These are phyloP conservation scores for Trichoderma virens DNA, from an alignment of 495 filamentous ascomycete species.

Conservation along the genomic window DNA sequence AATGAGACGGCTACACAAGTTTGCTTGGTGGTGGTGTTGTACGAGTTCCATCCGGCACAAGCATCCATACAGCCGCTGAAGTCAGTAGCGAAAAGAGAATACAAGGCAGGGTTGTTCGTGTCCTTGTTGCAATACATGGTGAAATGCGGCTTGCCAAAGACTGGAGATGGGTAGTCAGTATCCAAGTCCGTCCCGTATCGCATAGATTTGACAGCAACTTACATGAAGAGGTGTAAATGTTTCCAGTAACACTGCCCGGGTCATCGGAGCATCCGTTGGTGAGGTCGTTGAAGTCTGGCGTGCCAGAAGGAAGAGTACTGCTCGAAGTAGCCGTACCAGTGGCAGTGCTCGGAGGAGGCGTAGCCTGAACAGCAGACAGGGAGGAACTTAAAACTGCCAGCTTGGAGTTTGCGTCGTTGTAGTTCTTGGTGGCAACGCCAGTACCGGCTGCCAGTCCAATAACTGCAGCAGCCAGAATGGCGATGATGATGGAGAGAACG, in stretches of 20 bases:
- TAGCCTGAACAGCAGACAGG: conserved; percentile 10
- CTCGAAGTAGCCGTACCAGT: too few species aligned
- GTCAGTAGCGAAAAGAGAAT: conserved; percentile 30
- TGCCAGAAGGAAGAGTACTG: too few species aligned
- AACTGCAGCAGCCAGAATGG: conserved; percentile 30
- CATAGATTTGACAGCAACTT: not conserved
- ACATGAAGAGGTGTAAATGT: conserved; percentile 20
- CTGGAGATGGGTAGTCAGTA: conserved; percentile 16
- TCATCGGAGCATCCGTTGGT: conserved; percentile 26
- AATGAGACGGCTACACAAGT: conserved; percentile 36
- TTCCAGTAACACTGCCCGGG: conserved; percentile 22
- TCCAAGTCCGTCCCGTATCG: not conserved
- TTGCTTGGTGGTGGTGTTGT: conserved; percentile 25
- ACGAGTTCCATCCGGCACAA: conserved; percentile 34
- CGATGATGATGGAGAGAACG: conserved; percentile 33
- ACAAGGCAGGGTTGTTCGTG: conserved; percentile 22
- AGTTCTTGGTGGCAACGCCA: conserved; percentile 31
- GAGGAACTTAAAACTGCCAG: conserved; percentile 20
- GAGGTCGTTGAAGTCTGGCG: too few species aligned
- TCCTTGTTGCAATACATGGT: conserved; percentile 35
- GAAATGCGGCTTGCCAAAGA: conserved; percentile 25
- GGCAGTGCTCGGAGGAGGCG: conserved; percentile 16
- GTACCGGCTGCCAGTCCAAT: conserved; percentile 38
- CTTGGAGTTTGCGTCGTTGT: conserved; percentile 27
- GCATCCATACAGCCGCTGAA: conserved; percentile 41